phyloP scores from a whole-genome alignment of 1,284 basidiomycete species.

The Rhodotorula sp. region DNA sequence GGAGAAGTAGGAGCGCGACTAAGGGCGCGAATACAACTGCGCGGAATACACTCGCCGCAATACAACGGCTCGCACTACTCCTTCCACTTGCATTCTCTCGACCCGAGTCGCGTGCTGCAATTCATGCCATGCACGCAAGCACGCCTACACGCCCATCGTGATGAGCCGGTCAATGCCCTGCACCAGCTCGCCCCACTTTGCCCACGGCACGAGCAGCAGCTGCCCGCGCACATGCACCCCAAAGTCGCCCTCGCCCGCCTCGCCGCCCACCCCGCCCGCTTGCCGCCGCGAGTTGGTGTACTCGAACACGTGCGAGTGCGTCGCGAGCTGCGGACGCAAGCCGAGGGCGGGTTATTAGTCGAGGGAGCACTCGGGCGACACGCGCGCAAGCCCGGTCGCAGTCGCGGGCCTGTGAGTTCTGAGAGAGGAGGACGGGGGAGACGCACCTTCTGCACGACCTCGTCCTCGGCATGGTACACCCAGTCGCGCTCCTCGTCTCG shows the following conservation, averaged over 20 bases:
- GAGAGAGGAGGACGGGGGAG: slow-evolving; percentile 2
- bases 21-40: background rate
- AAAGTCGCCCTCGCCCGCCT: slow-evolving; percentile 61
- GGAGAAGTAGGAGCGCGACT: background rate
- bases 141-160: background rate
- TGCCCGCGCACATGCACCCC: slow-evolving; percentile 76
- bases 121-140: background rate
- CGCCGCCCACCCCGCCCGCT: slow-evolving; percentile 52
- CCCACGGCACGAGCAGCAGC: slow-evolving; percentile 65
- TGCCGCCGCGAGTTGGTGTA: slow-evolving; percentile 66
- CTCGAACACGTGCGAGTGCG: slow-evolving; percentile 64
- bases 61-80: background rate
- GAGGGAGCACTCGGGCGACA: no score
- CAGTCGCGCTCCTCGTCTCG: slow-evolving; percentile 53
- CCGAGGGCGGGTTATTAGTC: slow-evolving; percentile 1
- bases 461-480: slow-evolving; percentile 84
- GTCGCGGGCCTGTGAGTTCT: background rate
- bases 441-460: slow-evolving; percentile 66
- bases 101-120: no score
- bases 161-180: slow-evolving; percentile 52
- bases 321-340: slow-evolving; percentile 58
- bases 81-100: no score
- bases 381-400: no score
- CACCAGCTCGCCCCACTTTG: slow-evolving; percentile 50
- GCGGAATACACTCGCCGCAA: background rate